Evolutionary conservation across 1,284 basidiomycete species (phyloP).

Genomic region (Phellopilus nigrolimitatus): DNA sequence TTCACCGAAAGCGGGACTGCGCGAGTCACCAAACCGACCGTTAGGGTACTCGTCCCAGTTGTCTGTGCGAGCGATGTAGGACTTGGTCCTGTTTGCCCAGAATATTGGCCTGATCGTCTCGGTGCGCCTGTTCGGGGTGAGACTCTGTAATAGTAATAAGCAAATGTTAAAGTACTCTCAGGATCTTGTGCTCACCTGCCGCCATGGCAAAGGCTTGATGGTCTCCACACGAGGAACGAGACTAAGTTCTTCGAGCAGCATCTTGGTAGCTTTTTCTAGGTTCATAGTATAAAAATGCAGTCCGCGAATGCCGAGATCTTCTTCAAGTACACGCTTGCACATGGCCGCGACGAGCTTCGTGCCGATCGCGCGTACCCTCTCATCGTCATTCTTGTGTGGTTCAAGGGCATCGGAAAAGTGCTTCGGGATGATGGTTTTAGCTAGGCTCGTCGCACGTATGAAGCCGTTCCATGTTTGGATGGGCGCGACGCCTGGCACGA

Average conservation of each 20-base stretch:
- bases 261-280: constrained; percentile 90
- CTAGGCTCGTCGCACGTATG: constrained; percentile 85
- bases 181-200: constrained; percentile 53
- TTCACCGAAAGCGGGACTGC: constrained; percentile 97
- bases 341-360: constrained; percentile 86
- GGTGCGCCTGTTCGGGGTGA: constrained; percentile 82
- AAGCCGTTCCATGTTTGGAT: constrained; percentile 99
- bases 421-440: constrained; percentile 82
- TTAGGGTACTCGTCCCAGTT: constrained; percentile 99
- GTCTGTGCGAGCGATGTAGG: constrained; percentile 87
- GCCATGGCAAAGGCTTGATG: constrained; percentile 88
- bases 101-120: constrained; percentile 94
- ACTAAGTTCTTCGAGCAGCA: constrained; percentile 85
- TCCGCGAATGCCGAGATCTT: constrained; percentile 77
- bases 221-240: constrained; percentile 83
- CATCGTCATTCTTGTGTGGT: constrained; percentile 88
- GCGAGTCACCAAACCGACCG: constrained; percentile 95
- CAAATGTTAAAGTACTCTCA: constrained; percentile 8
- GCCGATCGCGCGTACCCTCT: constrained; percentile 85
- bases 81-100: constrained; percentile 91
- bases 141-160: constrained; percentile 46
- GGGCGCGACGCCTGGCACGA: constrained; percentile 95
- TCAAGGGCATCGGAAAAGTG: constrained; percentile 78
- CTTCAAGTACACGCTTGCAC: constrained; percentile 76
- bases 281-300: constrained; percentile 99